Evolutionary conservation across 179 eudicot genomes (phyloP).

Genomic region (Heliamphora pulchella): DNA sequence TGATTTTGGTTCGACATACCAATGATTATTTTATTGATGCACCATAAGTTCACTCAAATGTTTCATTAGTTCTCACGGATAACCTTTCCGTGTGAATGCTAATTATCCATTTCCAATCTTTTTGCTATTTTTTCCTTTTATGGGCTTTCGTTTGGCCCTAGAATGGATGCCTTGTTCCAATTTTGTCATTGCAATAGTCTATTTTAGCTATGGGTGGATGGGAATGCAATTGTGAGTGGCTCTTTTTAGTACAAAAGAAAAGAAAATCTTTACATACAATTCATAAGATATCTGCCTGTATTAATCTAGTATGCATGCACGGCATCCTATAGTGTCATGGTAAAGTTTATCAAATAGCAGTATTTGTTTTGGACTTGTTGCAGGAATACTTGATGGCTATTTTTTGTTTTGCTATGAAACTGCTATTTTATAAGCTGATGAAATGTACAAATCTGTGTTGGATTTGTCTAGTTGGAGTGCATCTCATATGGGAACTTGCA

Average conservation of each 20-base stretch:
- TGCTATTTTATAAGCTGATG: background rate
- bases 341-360: background rate
- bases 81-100: background rate
- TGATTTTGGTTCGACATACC: background rate
- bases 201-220: background rate
- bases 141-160: background rate
- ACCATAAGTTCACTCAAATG: background rate
- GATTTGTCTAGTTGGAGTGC: background rate
- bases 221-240: background rate
- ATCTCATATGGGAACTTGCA: background rate
- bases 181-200: background rate
- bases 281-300: background rate
- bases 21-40: background rate
- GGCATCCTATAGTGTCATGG: too few species aligned
- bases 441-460: background rate
- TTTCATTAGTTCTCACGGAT: too few species aligned
- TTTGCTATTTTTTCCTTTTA: background rate
- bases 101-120: background rate
- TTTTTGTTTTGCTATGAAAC: background rate
- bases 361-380: background rate
- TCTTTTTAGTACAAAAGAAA: background rate
- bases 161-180: background rate
- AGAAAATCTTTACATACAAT: background rate
- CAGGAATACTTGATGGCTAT: background rate
- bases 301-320: background rate